These are phyloP conservation scores for Podospora comata DNA, from an alignment of 495 filamentous ascomycete genomes.

Conservation along the genomic window DNA sequence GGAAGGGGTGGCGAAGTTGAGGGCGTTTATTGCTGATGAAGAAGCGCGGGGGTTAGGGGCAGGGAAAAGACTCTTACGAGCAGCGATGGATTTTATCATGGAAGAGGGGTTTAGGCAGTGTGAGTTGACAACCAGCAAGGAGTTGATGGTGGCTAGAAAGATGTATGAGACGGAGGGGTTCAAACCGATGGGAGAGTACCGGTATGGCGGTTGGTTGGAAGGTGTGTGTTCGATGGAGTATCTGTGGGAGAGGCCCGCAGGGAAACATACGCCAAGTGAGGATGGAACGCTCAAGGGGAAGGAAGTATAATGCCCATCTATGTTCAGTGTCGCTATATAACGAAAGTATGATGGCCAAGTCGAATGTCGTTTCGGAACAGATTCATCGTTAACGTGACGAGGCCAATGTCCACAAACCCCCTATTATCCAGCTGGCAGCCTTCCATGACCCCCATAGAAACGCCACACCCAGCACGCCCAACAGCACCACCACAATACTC, in stretches of 20 bases:
- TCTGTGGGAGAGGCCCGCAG: conserved; percentile 20
- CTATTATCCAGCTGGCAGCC: conserved; percentile 20
- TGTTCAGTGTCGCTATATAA: background rate
- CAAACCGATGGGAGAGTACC: conserved; percentile 11
- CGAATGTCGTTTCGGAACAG: background rate
- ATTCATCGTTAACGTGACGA: background rate
- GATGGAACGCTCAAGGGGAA: background rate
- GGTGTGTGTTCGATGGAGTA: conserved; percentile 21
- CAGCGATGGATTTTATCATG: conserved; percentile 33
- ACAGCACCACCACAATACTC: conserved; percentile 34
- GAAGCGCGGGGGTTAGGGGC: conserved; percentile 24
- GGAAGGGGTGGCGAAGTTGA: conserved; percentile 23
- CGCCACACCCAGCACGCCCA: conserved; percentile 31
- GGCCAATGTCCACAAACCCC: background rate
- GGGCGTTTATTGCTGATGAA: conserved; percentile 37
- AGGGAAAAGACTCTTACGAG: conserved; percentile 28
- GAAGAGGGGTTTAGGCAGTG: conserved; percentile 27
- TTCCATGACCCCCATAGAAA: conserved; percentile 33
- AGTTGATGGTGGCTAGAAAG: conserved; percentile 21
- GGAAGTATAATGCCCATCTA: background rate
- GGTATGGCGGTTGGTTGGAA: conserved; percentile 13
- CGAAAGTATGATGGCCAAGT: background rate
- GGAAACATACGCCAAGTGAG: background rate
- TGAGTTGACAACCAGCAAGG: conserved; percentile 24
- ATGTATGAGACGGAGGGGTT: conserved; percentile 33